Evolutionary conservation across 202 grass and related monocot species (phyloP).

Genomic region (Musa balbisiana): DNA sequence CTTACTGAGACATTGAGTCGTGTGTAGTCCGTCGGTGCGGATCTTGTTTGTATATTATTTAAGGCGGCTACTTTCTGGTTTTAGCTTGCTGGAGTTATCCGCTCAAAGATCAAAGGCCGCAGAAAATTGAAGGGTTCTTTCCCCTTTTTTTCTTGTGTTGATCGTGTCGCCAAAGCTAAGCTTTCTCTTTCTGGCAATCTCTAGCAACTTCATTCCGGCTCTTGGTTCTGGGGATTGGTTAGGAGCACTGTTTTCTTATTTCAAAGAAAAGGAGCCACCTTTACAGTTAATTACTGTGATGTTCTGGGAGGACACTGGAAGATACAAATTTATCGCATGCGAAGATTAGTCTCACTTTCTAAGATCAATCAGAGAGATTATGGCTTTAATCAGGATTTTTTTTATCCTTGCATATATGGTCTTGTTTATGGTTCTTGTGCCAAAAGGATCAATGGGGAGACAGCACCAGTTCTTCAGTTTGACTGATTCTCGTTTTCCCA

Average conservation of each 20-base stretch:
- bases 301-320: not conserved
- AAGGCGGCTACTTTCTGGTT: not conserved
- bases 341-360: not conserved
- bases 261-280: not conserved
- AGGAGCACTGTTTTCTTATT: not conserved
- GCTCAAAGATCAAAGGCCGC: not conserved
- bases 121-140: not conserved
- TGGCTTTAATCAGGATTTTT: not conserved
- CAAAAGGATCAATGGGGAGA: not conserved
- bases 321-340: not conserved
- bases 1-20: not conserved
- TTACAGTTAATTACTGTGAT: not conserved
- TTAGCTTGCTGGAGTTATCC: not conserved
- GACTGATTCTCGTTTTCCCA: not conserved
- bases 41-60: not conserved
- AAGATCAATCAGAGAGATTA: not conserved
- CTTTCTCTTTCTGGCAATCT: not conserved
- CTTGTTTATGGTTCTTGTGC: slow-evolving; percentile 1
- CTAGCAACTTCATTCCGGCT: not conserved
- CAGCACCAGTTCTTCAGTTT: not conserved
- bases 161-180: not conserved
- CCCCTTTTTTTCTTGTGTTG: no score
- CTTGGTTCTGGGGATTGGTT: not conserved
- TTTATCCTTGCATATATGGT: not conserved
- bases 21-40: not conserved